Evolutionary conservation across 805 yeast species (phyloP).

Genomic region (Candida argentea): DNA sequence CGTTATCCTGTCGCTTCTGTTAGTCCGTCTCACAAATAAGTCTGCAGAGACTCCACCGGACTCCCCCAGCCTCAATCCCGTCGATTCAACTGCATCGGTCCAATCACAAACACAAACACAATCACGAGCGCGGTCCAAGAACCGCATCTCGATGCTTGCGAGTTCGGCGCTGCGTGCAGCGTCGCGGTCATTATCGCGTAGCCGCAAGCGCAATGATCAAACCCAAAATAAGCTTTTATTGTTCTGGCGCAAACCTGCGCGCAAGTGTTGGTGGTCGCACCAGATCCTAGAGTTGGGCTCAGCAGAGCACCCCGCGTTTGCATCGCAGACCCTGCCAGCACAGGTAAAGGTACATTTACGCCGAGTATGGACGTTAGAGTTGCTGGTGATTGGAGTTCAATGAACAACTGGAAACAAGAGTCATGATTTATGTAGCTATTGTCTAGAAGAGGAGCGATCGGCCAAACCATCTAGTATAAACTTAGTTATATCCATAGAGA

Average conservation of each 20-base stretch:
- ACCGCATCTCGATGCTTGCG: slow-evolving; percentile 55
- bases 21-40: slow-evolving; percentile 48
- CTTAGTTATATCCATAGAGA: too few species aligned
- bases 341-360: slow-evolving; percentile 70
- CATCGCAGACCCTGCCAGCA: slow-evolving; percentile 14
- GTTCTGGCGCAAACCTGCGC: slow-evolving; percentile 96
- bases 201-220: slow-evolving; percentile 29
- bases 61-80: slow-evolving; percentile 31
- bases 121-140: slow-evolving; percentile 32
- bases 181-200: slow-evolving; percentile 47
- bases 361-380: slow-evolving; percentile 93
- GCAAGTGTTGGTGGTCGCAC: slow-evolving; percentile 97
- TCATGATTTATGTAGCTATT: background rate
- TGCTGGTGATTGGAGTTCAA: slow-evolving; percentile 81
- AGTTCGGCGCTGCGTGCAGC: slow-evolving; percentile 44
- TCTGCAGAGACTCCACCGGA: slow-evolving; percentile 28
- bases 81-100: slow-evolving; percentile 30
- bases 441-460: background rate
- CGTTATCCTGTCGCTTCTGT: slow-evolving; percentile 73
- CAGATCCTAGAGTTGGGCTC: slow-evolving; percentile 39
- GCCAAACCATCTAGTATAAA: too few species aligned
- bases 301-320: slow-evolving; percentile 12
- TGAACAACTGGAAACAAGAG: slow-evolving; percentile 15
- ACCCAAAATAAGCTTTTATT: slow-evolving; percentile 56
- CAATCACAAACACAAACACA: slow-evolving; percentile 12